Conservation (phyloP, 2,329 filamentous ascomycete species). For the Penicillium vulpinum region DNA sequence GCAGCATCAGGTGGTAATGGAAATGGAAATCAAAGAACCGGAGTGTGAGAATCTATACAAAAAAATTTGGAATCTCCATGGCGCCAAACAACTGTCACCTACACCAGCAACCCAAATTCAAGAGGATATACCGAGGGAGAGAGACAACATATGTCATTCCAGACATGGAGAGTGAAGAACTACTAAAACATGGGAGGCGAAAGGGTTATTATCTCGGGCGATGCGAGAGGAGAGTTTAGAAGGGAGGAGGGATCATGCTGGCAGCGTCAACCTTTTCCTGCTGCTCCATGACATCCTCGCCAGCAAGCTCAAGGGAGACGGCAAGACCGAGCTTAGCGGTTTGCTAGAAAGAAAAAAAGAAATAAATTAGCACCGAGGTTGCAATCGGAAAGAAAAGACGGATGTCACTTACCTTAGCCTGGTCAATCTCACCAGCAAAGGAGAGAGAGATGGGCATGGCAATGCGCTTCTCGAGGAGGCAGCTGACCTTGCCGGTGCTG, state of each 20-base stretch:
- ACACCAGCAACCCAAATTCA: slow-evolving; percentile 36
- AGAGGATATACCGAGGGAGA: slow-evolving; percentile 32
- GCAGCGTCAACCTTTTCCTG: slow-evolving; percentile 59
- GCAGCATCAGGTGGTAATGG: slow-evolving; percentile 27
- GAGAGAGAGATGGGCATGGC: slow-evolving; percentile 89
- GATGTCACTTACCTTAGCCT: slow-evolving; percentile 73
- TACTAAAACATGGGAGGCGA: slow-evolving; percentile 46
- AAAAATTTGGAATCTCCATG: slow-evolving; percentile 33
- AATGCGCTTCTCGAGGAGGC: slow-evolving; percentile 91
- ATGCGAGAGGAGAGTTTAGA: slow-evolving; percentile 37
- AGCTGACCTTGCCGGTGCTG: slow-evolving; percentile 89
- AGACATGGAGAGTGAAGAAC: slow-evolving; percentile 41
- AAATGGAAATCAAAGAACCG: slow-evolving; percentile 26
- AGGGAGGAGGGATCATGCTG: slow-evolving; percentile 51
- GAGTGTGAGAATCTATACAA: slow-evolving; percentile 43
- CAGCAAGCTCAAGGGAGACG: slow-evolving; percentile 83
- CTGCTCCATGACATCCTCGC: slow-evolving; percentile 84
- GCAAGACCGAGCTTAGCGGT: slow-evolving; percentile 91
- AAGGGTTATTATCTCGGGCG: slow-evolving; percentile 31
- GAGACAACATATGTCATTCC: slow-evolving; percentile 35
- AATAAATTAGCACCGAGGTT: slow-evolving; percentile 8
- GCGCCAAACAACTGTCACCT: slow-evolving; percentile 40
- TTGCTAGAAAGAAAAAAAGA: slow-evolving; percentile 60
- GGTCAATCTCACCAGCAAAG: slow-evolving; percentile 95
- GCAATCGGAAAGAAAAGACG: not conserved